Conservation (phyloP, 768 basidiomycete genomes). For the Leccinum subtestaceum region DNA sequence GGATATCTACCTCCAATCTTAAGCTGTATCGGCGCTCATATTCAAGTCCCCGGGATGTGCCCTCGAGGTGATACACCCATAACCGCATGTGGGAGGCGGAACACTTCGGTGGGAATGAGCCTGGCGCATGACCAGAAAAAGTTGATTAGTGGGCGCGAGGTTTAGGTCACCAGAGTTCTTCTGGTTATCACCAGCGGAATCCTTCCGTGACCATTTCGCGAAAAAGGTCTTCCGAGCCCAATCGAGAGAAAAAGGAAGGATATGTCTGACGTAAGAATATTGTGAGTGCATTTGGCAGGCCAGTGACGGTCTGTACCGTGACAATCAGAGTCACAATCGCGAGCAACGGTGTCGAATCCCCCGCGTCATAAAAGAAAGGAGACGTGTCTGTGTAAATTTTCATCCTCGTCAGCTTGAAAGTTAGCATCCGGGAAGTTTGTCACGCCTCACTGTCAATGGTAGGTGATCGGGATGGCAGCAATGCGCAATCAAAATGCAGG, state of each 20-base stretch:
- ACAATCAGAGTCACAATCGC: not conserved
- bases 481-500: not conserved
- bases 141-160: not conserved
- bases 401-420: not conserved
- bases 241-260: not conserved
- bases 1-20: not conserved
- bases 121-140: slow-evolving; percentile 1
- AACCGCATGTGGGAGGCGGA: slow-evolving; percentile 7
- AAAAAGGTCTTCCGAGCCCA: not conserved
- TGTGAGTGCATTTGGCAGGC: no score
- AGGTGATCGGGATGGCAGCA: not conserved
- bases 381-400: not conserved
- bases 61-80: slow-evolving; percentile 1
- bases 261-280: not conserved
- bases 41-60: not conserved
- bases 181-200: slow-evolving; percentile 14
- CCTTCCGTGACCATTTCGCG: not conserved
- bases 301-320: no score
- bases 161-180: no score
- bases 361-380: not conserved
- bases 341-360: not conserved
- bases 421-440: not conserved
- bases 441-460: not conserved
- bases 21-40: slow-evolving; percentile 5
- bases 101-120: not conserved